Evolutionary conservation across 257 asterid genomes (phyloP).

Genomic region (Gynochthodes officinalis): DNA sequence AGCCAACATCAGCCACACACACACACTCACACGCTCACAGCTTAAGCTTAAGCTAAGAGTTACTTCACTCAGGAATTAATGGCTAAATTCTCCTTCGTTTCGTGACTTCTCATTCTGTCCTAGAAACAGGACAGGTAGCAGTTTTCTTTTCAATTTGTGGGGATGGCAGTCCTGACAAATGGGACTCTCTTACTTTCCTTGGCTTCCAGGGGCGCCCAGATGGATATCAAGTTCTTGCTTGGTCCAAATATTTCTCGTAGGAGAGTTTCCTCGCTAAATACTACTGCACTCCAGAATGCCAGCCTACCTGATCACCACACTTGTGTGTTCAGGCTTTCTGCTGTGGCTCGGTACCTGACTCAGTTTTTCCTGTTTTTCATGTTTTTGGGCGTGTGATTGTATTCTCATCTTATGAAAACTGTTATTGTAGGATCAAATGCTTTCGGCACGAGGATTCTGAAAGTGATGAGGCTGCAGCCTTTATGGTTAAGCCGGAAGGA

Average conservation of each 20-base stretch:
- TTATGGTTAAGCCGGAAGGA: constrained; percentile 30
- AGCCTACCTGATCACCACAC: background rate
- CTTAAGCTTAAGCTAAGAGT: no score
- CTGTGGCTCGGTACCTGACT: background rate
- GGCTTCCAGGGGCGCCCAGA: no score
- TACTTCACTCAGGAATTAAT: no score
- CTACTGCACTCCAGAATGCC: background rate
- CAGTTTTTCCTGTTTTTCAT: background rate
- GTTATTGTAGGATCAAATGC: constrained; percentile 52
- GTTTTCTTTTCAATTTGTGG: background rate
- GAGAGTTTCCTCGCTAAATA: background rate
- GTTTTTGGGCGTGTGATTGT: background rate
- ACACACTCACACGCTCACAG: no score
- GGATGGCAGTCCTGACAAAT: constrained; percentile 14
- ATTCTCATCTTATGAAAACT: background rate
- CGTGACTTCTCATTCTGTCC: background rate
- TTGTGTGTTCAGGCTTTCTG: background rate
- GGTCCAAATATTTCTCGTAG: background rate
- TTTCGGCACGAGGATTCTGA: constrained; percentile 38
- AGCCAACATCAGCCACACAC: no score
- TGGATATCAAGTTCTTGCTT: background rate
- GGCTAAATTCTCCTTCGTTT: background rate
- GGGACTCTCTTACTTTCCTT: constrained; percentile 12
- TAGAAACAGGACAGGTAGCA: no score
- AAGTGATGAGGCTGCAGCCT: constrained; percentile 24